Evolutionary conservation across 129 eudicot genomes (phyloP), one percentile per base, ranked within the genome.

Genomic region (Rutidosis leptorrhynchoides): DNA sequence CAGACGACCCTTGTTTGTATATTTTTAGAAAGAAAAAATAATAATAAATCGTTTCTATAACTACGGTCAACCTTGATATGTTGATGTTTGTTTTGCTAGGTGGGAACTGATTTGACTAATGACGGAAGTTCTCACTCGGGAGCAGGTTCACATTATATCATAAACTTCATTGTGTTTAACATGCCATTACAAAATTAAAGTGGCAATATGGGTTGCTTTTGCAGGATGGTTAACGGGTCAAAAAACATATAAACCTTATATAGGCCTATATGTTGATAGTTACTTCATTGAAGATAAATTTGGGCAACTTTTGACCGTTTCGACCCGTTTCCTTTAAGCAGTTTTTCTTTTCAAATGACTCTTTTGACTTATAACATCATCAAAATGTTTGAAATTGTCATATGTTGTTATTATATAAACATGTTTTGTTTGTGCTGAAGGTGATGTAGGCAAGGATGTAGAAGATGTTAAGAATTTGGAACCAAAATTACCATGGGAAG

Each of bases 401-500:
- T 45, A 14, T 45, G 19, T 45, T 14, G 20, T 45, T 45, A 15
- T 45, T 15, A 45, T 4, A 15, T 8, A 32, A 32, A 32, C 8
- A 33, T 12, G 9, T 10, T 14, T 2, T 10, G 16, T 4, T 48
- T 48, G 23, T 48, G 23, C 73, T 56, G 27, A 52, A 77, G 95
- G 80, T 70, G 48, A 28, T 9, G 35, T 12, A 16, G 77, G 66
- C 14, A 81, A 78, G 53, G 83, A 79, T 49, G 82, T 70, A 30
- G 85, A 77, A 64, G 84, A 75, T 68, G 78, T 67, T 24, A 58
- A 52, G 70, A 74, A 37, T 35, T 35, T 66, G 58, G 79, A 69
- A 46, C 68, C 63, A 12, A 53, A 53, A 49, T 76, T 68, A 70
- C 87, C 83, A 16, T 82, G 87, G 85, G 87, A 82, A 79, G 83